These are phyloP conservation scores for Barnettozyma sp. DNA, from an alignment of 805 yeast species.

Conservation along the genomic window DNA sequence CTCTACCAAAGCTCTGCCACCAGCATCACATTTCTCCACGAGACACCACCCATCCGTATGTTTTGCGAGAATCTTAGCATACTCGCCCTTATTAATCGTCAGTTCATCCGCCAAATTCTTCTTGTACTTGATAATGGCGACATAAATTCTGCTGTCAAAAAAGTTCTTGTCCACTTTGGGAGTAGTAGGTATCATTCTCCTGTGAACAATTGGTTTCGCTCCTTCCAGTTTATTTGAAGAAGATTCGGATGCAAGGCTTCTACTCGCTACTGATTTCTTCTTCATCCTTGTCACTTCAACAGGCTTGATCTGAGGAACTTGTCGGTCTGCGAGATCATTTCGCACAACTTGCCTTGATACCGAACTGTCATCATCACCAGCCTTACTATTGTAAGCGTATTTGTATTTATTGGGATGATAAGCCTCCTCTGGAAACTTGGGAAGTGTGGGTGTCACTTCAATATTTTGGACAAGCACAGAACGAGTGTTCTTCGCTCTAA, in stretches of 20 bases:
- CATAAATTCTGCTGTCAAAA: slow-evolving; percentile 13
- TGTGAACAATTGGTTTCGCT: slow-evolving; percentile 15
- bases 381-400: neutral
- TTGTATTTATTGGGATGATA: slow-evolving; percentile 9
- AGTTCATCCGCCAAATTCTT: slow-evolving; percentile 34
- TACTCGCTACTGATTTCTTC: slow-evolving; percentile 22
- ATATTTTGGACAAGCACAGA: slow-evolving; percentile 12
- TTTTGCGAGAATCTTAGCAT: slow-evolving; percentile 29
- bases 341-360: slow-evolving; percentile 14
- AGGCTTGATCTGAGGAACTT: slow-evolving; percentile 16
- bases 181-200: slow-evolving; percentile 18
- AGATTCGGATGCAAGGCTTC: neutral
- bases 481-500: slow-evolving; percentile 6
- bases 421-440: slow-evolving; percentile 18
- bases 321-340: slow-evolving; percentile 5
- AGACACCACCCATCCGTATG: slow-evolving; percentile 42
- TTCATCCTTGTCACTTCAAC: slow-evolving; percentile 5
- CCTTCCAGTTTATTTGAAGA: slow-evolving; percentile 14
- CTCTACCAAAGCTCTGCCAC: slow-evolving; percentile 17
- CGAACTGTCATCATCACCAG: slow-evolving; percentile 2
- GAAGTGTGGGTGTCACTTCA: slow-evolving; percentile 19
- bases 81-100: slow-evolving; percentile 26
- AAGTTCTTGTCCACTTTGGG: slow-evolving; percentile 13
- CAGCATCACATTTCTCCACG: slow-evolving; percentile 29
- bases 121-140: slow-evolving; percentile 23